Evolutionary conservation across 176 grass and related monocot genomes (phyloP).

Genomic region (Triticum aestivum): IWGSC_CS_RefSeq_v2.1 NC_057805.1:22687705-22688204

Average conservation of each 20-base stretch:
- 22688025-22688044: constrained; percentile 83
- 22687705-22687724: constrained; percentile 23
- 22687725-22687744: constrained; percentile 18
- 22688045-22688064: constrained; percentile 55
- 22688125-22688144: constrained; percentile 76
- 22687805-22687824: constrained; percentile 1
- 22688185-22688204: constrained; percentile 34
- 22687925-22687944: constrained; percentile 68
- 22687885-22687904: constrained; percentile 62
- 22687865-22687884: constrained; percentile 50
- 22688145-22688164: constrained; percentile 62
- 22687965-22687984: constrained; percentile 50
- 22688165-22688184: constrained; percentile 63
- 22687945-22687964: constrained; percentile 46
- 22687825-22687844: neutral
- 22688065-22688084: constrained; percentile 66
- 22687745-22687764: constrained; percentile 16
- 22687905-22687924: constrained; percentile 59
- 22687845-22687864: constrained; percentile 63
- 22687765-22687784: neutral
- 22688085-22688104: constrained; percentile 85
- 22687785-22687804: constrained; percentile 22
- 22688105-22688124: constrained; percentile 84
- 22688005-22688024: constrained; percentile 59
- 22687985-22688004: constrained; percentile 61